Conservation (phyloP, 2,329 filamentous ascomycete species). For the Teratosphaeria gauchensis region DNA sequence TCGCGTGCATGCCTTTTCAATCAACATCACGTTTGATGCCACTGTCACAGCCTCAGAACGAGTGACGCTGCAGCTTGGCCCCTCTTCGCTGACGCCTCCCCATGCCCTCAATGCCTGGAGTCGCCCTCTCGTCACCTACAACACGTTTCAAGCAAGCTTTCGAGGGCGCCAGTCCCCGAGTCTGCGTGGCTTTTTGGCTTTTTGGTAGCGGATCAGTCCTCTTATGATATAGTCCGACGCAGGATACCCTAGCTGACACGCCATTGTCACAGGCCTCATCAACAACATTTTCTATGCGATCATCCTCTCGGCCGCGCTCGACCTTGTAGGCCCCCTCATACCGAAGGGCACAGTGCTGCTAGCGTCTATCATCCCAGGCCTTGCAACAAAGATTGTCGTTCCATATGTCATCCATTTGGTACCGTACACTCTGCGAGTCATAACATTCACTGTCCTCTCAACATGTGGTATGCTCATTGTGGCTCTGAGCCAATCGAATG, state of each 20-base stretch:
- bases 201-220: conserved; percentile 54
- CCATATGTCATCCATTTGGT: conserved; percentile 90
- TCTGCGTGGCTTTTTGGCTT: conserved; percentile 80
- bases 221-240: neutral
- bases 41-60: too few species aligned
- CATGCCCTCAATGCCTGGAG: conserved; percentile 46
- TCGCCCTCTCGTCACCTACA: conserved; percentile 31
- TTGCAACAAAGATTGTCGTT: conserved; percentile 75
- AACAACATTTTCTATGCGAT: conserved; percentile 98
- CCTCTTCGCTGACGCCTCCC: neutral
- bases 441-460: conserved; percentile 66
- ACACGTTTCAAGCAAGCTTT: conserved; percentile 56
- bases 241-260: neutral
- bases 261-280: conserved; percentile 55
- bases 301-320: conserved; percentile 87
- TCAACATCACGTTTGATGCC: too few species aligned
- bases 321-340: conserved; percentile 76
- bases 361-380: conserved; percentile 83
- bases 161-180: conserved; percentile 57
- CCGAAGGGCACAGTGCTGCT: conserved; percentile 91
- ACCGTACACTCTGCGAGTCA: conserved; percentile 66
- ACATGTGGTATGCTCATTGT: conserved; percentile 82
- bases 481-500: conserved; percentile 57
- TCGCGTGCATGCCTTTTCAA: too few species aligned
- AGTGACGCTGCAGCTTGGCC: too few species aligned